Conservation (phyloP, 129 eudicot species). For the Lactuca sativa region DNA sequence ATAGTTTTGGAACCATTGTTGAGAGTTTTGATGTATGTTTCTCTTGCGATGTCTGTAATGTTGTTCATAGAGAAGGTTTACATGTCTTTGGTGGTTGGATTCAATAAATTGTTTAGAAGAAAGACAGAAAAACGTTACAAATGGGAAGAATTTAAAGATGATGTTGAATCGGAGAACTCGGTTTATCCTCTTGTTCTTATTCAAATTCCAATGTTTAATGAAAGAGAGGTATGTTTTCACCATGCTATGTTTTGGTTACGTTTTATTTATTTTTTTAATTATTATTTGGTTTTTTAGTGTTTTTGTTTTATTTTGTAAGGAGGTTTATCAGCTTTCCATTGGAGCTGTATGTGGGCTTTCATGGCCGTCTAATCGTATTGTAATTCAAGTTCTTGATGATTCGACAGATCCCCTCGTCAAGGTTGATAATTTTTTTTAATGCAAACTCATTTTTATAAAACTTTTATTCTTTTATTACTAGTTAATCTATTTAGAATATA, state of each 20-base stretch:
- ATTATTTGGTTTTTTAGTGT: background rate
- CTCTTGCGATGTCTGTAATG: slow-evolving; percentile 17
- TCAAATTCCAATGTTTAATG: slow-evolving; percentile 24
- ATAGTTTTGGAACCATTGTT: slow-evolving; percentile 47
- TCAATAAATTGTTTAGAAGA: slow-evolving; percentile 37
- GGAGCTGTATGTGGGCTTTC: slow-evolving; percentile 67
- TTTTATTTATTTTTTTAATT: background rate
- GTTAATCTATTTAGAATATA: no score
- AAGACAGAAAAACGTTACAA: slow-evolving; percentile 50
- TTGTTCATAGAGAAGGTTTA: slow-evolving; percentile 51
- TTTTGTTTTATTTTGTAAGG: background rate
- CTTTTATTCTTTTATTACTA: no score
- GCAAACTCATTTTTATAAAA: no score
- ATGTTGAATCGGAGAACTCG: slow-evolving; percentile 48
- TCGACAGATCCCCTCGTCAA: slow-evolving; percentile 52
- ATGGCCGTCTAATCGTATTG: slow-evolving; percentile 55
- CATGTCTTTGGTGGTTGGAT: slow-evolving; percentile 40
- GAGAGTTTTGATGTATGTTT: slow-evolving; percentile 37
- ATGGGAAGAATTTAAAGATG: slow-evolving; percentile 56
- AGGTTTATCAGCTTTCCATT: slow-evolving; percentile 61
- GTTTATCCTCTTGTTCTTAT: slow-evolving; percentile 45
- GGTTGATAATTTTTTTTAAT: slow-evolving; percentile 13
- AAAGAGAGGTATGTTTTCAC: slow-evolving; percentile 4
- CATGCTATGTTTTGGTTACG: background rate
- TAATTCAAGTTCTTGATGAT: slow-evolving; percentile 67